These are phyloP conservation scores for Metschnikowia lachancei DNA, from an alignment of 805 yeast species.

Conservation along the genomic window DNA sequence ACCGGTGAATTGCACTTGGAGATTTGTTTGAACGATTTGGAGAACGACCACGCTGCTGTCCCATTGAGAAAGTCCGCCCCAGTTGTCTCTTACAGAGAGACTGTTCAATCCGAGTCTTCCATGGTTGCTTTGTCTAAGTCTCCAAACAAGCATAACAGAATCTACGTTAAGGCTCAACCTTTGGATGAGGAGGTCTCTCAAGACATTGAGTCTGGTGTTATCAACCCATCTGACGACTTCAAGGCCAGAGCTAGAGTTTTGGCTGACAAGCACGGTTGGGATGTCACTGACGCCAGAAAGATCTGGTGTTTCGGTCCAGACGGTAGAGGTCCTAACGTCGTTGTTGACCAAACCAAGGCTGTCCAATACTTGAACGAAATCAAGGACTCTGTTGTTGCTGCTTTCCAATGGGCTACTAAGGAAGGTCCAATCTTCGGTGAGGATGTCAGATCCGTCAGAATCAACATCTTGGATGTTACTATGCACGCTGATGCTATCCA, in stretches of 20 bases:
- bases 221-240: constrained; percentile 95
- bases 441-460: constrained; percentile 91
- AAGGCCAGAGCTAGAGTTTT: constrained; percentile 97
- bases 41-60: constrained; percentile 99
- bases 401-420: constrained; percentile 99
- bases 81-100: constrained; percentile 98
- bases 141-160: constrained; percentile 99
- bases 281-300: constrained; percentile 99
- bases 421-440: constrained; percentile 99
- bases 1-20: constrained; percentile 99
- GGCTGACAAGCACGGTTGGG: constrained; percentile 99
- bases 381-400: constrained; percentile 99
- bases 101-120: constrained; percentile 89
- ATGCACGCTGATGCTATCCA: constrained; percentile 99
- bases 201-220: constrained; percentile 91
- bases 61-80: constrained; percentile 98
- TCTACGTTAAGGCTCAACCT: constrained; percentile 96
- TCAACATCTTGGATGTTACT: constrained; percentile 98
- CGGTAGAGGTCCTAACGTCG: constrained; percentile 97
- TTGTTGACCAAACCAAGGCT: constrained; percentile 99
- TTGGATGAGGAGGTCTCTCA: constrained; percentile 85
- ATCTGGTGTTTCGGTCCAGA: constrained; percentile 99
- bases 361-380: constrained; percentile 98
- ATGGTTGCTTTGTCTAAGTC: constrained; percentile 97
- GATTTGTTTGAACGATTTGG: constrained; percentile 93